These are phyloP conservation scores for Saturnispora diversa DNA, from an alignment of 805 yeast species.

Conservation along the genomic window DNA sequence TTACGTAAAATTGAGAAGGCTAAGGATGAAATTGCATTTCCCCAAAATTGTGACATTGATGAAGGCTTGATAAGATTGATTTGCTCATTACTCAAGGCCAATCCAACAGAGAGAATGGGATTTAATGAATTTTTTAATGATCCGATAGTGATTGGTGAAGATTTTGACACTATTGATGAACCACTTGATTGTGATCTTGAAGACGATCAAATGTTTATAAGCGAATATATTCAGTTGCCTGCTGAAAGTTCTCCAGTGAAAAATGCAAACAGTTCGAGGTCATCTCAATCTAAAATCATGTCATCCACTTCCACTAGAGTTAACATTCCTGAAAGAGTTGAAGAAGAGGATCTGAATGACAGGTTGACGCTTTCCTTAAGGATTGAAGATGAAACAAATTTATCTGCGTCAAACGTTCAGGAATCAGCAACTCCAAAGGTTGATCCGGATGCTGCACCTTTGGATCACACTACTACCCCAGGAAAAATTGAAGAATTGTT, in stretches of 20 bases:
- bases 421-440: neutral
- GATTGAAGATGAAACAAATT: neutral
- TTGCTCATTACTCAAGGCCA: conserved; percentile 66
- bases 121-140: conserved; percentile 81
- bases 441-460: neutral
- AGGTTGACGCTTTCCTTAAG: conserved; percentile 5
- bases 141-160: conserved; percentile 48
- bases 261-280: conserved; percentile 2
- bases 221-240: conserved; percentile 50
- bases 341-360: conserved; percentile 9
- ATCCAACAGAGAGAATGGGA: conserved; percentile 82
- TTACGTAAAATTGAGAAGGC: conserved; percentile 77
- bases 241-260: neutral
- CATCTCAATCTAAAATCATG: neutral
- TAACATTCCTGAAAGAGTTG: conserved; percentile 11
- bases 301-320: conserved; percentile 3
- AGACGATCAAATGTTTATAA: conserved; percentile 74
- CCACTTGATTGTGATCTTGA: conserved; percentile 60
- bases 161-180: conserved; percentile 40
- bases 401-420: conserved; percentile 1
- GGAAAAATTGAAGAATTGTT: conserved; percentile 12
- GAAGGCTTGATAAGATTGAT: conserved; percentile 62
- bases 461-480: neutral
- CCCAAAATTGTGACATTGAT: conserved; percentile 56
- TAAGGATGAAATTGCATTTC: conserved; percentile 72